A percentile compares a stretch with the other conserved stretches of the same genome.
Conservation (phyloP, 129 eudicot species). For the Ambrosia trifida region DNA sequence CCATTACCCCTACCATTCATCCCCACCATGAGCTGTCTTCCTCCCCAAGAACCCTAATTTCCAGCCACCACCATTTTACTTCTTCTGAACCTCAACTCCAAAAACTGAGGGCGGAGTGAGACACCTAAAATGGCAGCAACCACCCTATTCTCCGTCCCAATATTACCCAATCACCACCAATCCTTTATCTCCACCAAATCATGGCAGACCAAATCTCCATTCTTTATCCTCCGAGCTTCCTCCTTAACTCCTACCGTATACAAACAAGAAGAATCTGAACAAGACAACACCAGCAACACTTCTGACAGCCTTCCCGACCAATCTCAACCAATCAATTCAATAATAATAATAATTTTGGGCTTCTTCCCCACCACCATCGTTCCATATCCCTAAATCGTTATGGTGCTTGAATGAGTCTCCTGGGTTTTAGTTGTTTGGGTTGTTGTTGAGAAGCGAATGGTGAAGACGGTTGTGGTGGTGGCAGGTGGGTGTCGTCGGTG, state of each 20-base stretch:
- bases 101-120: conserved; percentile 2
- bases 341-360: no score
- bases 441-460: no score
- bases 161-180: conserved; percentile 8
- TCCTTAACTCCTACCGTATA: conserved; percentile 25
- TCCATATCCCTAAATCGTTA: no score
- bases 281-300: conserved; percentile 4
- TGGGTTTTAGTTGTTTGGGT: no score
- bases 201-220: conserved; percentile 3
- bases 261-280: conserved; percentile 22
- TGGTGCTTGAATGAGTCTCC: no score
- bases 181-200: conserved; percentile 2
- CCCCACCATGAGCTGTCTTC: no score
- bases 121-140: conserved; percentile 34
- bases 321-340: conserved; percentile 27
- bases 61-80: no score
- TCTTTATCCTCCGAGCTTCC: conserved; percentile 27
- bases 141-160: conserved; percentile 30
- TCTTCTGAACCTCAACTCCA: conserved; percentile 7
- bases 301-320: not conserved
- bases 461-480: no score
- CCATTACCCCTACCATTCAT: no score
- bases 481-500: no score
- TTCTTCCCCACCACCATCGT: no score
- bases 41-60: no score